Base-by-base conservation (phyloP, 2,329 filamentous ascomycete genomes). In the Fusarium armeniacum region DNA sequence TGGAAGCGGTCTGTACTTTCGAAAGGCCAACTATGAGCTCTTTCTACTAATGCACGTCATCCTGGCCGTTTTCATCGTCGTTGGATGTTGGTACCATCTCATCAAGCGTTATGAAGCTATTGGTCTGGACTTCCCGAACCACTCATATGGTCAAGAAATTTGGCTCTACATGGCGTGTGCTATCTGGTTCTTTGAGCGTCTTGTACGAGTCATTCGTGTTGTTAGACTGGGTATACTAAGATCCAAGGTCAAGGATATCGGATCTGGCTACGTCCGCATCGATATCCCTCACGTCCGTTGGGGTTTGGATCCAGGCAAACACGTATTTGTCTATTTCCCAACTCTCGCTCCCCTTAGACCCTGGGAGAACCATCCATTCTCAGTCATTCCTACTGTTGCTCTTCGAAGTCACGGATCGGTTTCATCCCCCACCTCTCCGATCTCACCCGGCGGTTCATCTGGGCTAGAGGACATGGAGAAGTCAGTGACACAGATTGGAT, bases 41-140 rank as follows among this genome's bases (percentile, higher is more conserved):
- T 86, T 86, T 70, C 71, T 86, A 0, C 61, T 80, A 3, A 69
- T 74, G 22, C 84, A 86, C 49, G 79, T 86, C 46, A 58, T 79
- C 6, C 50, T 85, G 1, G 76, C 82, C 0, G 74, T 83, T 3
- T 59, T 86, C 5, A 72, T 79, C 6, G 62, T 86, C 1, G 77
- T 82, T 0, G 83, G 81, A 7, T 79, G 77, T 33, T 85, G 79
- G 75, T 81, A 81, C 35, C 83, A 86, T 65, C 78, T 84, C 50
- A 65, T 75, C 6, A 51, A 73, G 4, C 71, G 76, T 2, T 83
- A 81, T 56, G 57, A 67, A 1, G 53, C 47, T 13, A 63, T 62
- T 2, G 58, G 60, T 5, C 30, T 63, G 0, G 41, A 56, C 2
- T 63, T 51, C 2, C 60, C 60, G 1, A 49, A 32, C 3, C 74